These are phyloP conservation scores for Phlebopus sp. DNA, from an alignment of 1,284 basidiomycete species.

Conservation along the genomic window DNA sequence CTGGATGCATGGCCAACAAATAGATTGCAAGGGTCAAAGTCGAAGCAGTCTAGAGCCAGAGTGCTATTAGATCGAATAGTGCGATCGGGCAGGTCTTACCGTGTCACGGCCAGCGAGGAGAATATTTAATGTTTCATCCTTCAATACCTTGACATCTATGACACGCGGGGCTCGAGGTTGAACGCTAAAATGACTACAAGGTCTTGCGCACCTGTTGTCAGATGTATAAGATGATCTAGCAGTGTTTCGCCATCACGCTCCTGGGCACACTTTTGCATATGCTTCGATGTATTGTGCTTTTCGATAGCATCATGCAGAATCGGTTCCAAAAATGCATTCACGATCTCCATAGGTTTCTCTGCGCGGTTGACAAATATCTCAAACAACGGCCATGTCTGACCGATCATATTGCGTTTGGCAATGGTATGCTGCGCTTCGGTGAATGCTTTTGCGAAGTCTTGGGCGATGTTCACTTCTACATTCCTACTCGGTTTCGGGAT, in stretches of 20 bases:
- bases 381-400: conserved; percentile 38
- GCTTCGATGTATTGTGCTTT: conserved; percentile 28
- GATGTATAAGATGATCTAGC: conserved; percentile 48
- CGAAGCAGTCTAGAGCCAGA: conserved; percentile 43
- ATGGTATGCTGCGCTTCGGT: conserved; percentile 30
- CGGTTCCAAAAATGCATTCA: conserved; percentile 38
- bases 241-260: conserved; percentile 42
- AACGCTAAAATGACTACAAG: conserved; percentile 24
- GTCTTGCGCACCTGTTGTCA: conserved; percentile 42
- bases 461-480: conserved; percentile 14
- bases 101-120: conserved; percentile 44
- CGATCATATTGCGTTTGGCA: conserved; percentile 31
- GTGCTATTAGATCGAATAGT: conserved; percentile 11
- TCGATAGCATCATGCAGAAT: conserved; percentile 30
- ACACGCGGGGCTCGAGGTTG: conserved; percentile 30
- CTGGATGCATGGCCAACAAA: conserved; percentile 50
- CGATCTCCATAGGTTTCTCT: conserved; percentile 35
- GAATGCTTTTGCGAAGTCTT: conserved; percentile 37
- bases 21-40: conserved; percentile 54
- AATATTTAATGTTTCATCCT: conserved; percentile 42
- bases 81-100: conserved; percentile 18
- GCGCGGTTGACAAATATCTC: conserved; percentile 38
- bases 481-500: not conserved
- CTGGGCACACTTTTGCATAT: conserved; percentile 9
- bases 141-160: conserved; percentile 33